phyloP scores from a whole-genome alignment of 2,329 filamentous ascomycete species.

The Rhynchosporium agropyri region DNA sequence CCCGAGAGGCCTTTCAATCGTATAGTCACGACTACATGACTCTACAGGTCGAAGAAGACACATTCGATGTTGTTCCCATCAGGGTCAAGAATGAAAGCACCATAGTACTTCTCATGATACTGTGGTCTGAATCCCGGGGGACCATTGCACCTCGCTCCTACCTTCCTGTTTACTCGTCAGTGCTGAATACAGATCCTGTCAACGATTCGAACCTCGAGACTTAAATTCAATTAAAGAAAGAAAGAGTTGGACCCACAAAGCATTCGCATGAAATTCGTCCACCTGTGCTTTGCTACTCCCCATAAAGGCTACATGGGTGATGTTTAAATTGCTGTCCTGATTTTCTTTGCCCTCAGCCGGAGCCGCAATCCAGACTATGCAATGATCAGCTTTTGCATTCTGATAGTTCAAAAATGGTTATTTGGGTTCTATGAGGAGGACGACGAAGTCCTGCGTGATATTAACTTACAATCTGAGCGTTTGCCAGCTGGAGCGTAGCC shows the following conservation, averaged over 20 bases:
- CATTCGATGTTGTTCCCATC: constrained; percentile 18
- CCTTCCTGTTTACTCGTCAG: constrained; percentile 3
- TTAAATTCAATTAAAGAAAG: neutral
- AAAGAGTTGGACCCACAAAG: neutral
- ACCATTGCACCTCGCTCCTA: constrained; percentile 14
- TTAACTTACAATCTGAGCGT: constrained; percentile 9
- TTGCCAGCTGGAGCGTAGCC: constrained; percentile 5
- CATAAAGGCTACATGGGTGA: constrained; percentile 7
- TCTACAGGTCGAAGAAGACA: constrained; percentile 16
- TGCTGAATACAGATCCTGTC: neutral
- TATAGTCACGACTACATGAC: neutral
- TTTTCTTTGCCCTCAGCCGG: constrained; percentile 3
- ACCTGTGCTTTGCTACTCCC: constrained; percentile 14
- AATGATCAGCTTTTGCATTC: neutral
- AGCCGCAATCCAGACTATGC: constrained; percentile 3
- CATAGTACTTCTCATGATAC: constrained; percentile 21
- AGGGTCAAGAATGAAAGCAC: constrained; percentile 12
- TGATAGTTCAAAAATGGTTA: neutral
- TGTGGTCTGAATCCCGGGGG: constrained; percentile 11
- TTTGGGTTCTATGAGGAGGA: neutral
- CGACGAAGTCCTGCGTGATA: neutral
- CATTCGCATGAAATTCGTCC: constrained; percentile 15
- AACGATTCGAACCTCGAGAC: neutral
- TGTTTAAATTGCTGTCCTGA: constrained; percentile 11
- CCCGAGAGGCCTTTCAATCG: neutral